Conservation (phyloP, 2,329 filamentous ascomycete genomes). For the Curvularia eragrostidis region DNA sequence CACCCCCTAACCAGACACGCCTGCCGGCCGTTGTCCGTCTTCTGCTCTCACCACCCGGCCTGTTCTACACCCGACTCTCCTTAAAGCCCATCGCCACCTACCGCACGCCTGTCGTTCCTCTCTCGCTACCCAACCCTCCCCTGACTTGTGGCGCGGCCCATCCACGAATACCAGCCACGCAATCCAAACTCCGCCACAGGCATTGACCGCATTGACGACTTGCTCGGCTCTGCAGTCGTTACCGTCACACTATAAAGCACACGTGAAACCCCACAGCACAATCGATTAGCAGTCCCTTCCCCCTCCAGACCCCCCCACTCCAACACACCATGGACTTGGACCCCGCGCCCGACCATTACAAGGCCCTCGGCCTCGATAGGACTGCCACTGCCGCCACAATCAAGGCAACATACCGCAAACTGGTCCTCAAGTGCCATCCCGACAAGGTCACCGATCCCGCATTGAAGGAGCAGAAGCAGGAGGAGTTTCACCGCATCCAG, state of each 20-base stretch:
- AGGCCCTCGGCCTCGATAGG: constrained; percentile 73
- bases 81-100: constrained; percentile 13
- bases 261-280: constrained; percentile 14
- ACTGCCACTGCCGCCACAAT: constrained; percentile 75
- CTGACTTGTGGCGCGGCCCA: constrained; percentile 12
- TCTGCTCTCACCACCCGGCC: constrained; percentile 15
- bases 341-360: constrained; percentile 76
- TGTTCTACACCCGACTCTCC: constrained; percentile 13
- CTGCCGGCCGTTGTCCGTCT: constrained; percentile 2
- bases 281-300: constrained; percentile 9
- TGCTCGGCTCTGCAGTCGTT: constrained; percentile 14
- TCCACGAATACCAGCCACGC: constrained; percentile 18
- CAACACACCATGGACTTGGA: constrained; percentile 57
- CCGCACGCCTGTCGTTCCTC: constrained; percentile 6
- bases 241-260: constrained; percentile 22
- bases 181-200: constrained; percentile 34
- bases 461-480: constrained; percentile 77
- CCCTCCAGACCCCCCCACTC: constrained; percentile 53
- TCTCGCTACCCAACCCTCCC: constrained; percentile 12
- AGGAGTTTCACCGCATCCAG: constrained; percentile 91
- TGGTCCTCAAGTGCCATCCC: constrained; percentile 86
- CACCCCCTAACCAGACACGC: constrained; percentile 19
- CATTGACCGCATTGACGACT: constrained; percentile 9
- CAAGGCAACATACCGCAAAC: constrained; percentile 80
- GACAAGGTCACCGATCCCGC: constrained; percentile 85